These are phyloP conservation scores for Cochlearia excelsa DNA, from an alignment of 345 rosid species.

Conservation along the genomic window DNA sequence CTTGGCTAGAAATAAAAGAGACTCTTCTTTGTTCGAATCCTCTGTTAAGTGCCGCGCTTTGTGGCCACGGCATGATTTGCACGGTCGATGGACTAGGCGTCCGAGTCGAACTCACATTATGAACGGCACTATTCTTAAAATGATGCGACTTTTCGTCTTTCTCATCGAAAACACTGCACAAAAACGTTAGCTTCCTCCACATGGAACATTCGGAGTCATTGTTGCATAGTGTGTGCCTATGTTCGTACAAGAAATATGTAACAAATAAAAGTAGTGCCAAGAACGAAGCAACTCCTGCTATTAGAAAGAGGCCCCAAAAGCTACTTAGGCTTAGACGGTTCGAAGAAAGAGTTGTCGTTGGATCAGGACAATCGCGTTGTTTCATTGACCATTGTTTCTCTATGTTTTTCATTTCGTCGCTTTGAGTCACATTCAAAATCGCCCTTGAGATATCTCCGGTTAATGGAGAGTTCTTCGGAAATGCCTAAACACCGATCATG, in stretches of 20 bases:
- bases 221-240: constrained; percentile 1
- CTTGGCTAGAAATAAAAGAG: constrained; percentile 5
- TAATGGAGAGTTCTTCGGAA: constrained; percentile 39
- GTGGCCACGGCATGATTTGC: constrained; percentile 22
- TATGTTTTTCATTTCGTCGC: constrained; percentile 26
- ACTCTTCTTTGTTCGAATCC: constrained; percentile 27
- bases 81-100: constrained; percentile 23
- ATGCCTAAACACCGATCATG: constrained; percentile 35
- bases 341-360: constrained; percentile 14
- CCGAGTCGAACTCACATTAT: constrained; percentile 24
- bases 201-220: constrained; percentile 26
- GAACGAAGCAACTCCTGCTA: constrained; percentile 40
- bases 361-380: constrained; percentile 23
- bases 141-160: constrained; percentile 40
- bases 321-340: constrained; percentile 37
- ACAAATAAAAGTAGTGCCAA: constrained; percentile 34
- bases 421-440: constrained; percentile 43
- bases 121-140: constrained; percentile 26
- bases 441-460: constrained; percentile 43
- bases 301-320: constrained; percentile 49
- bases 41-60: constrained; percentile 11
- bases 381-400: constrained; percentile 14
- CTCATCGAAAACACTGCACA: constrained; percentile 34
- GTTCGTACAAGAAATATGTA: constrained; percentile 21
- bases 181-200: constrained; percentile 23